Base-by-base conservation (phyloP, 169 alveolate genomes). In the Cryptosporidium muris region DNA sequence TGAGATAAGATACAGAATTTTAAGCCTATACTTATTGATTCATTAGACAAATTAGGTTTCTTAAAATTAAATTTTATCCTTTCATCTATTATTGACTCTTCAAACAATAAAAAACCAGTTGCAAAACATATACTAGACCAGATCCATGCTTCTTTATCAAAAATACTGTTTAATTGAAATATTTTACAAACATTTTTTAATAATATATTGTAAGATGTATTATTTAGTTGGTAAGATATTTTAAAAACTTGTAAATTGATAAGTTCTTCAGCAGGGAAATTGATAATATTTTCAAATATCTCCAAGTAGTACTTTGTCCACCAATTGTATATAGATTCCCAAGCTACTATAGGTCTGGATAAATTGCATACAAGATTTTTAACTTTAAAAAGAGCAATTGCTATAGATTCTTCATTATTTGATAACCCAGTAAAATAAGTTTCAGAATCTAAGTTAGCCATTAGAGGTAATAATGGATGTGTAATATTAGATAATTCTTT, bases 391-490 rank as follows among this genome's bases (percentile, higher is more conserved):
- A 74, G 67, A 1, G 60, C n/a, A 2, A 74, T 45, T 42, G 54
- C 85, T 16, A 74, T 58, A 45, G 60, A 58, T 62, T 54, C 74
- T 37, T 56, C 85, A 40, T 49, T 56, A 1, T 54, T 63, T 14
- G 67, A 58, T 1, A 74, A 45, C 6, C 48, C 52, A 12, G 74
- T 34, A 74, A 74, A 74, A 40, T 74, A 74, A n/a, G 14, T 56
- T 11, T 56, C 54, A 25, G 52, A 25, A 4, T 74, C 85, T 5
- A 56, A 74, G 45, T 74, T 74, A 74, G 45, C 60, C 2, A 68
- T 74, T 45, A 74, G 16, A 45, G 85, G 11, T 34, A 74, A 53
- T 25, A 74, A 34, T 36, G 54, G 85, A 38, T 74, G 85, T 25
- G 42, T 60, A 36, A 74, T 54, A 6, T n/a, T 52, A 11, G 12